Percentiles rank a stretch among this genome's conserved stretches.
These are phyloP conservation scores for Graphilbum fragrans DNA, from an alignment of 2,329 filamentous ascomycete genomes.

Conservation along the genomic window DNA sequence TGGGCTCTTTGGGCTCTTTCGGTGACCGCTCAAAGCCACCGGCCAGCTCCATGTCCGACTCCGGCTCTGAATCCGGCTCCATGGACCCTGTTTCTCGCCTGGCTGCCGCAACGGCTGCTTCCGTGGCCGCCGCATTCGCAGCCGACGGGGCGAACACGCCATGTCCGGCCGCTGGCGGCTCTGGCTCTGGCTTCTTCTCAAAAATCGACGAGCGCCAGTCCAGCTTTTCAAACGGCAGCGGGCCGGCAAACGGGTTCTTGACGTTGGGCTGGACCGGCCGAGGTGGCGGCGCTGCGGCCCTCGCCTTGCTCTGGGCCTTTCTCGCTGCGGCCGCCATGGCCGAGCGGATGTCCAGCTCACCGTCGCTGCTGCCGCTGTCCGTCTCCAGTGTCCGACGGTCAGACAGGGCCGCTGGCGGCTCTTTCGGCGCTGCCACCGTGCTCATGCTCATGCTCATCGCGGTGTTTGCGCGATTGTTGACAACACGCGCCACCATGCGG, in stretches of 20 bases:
- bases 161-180: conserved; percentile 19
- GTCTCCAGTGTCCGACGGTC: neutral
- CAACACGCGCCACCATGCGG: conserved; percentile 57
- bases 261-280: conserved; percentile 30
- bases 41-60: neutral
- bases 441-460: conserved; percentile 22
- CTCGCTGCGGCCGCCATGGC: conserved; percentile 53
- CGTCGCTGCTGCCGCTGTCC: conserved; percentile 50
- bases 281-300: neutral
- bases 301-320: conserved; percentile 42
- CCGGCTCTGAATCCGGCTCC: neutral
- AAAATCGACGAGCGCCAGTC: conserved; percentile 52
- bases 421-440: neutral
- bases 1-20: neutral
- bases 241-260: conserved; percentile 59
- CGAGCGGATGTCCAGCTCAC: conserved; percentile 69
- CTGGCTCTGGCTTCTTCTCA: conserved; percentile 23
- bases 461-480: conserved; percentile 61
- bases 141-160: conserved; percentile 50
- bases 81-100: conserved; percentile 12
- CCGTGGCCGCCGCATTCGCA: conserved; percentile 30
- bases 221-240: conserved; percentile 83
- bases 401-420: neutral
- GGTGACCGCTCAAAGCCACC: neutral
- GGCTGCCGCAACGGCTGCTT: neutral